phyloP scores from a whole-genome alignment of 495 filamentous ascomycete species.

The Xylaria telfairii region DNA sequence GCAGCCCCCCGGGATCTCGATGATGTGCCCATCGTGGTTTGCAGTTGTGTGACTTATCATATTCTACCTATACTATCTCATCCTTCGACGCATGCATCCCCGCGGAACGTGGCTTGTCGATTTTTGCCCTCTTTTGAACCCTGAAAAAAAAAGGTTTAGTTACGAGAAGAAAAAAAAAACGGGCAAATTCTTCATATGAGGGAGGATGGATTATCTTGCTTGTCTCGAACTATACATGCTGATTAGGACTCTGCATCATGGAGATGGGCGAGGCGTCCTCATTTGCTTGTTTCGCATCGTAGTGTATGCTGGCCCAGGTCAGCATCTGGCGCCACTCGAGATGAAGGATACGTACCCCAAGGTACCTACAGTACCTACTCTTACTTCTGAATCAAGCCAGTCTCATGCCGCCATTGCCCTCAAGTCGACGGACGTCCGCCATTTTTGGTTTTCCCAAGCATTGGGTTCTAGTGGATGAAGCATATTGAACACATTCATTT shows the following conservation, averaged over 20 bases:
- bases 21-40: background rate
- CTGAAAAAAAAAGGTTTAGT: background rate
- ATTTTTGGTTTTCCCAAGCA: background rate
- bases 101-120: background rate
- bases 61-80: background rate
- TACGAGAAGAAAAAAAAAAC: background rate
- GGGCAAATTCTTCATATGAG: background rate
- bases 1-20: background rate
- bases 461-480: background rate
- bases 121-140: background rate
- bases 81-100: background rate
- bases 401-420: background rate
- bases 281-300: background rate
- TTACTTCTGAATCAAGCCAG: background rate
- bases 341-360: background rate
- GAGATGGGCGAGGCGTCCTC: background rate
- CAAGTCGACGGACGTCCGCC: background rate
- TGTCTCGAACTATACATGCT: background rate
- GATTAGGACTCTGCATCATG: background rate
- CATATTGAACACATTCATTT: background rate
- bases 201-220: conserved; percentile 7
- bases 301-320: background rate
- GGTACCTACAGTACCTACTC: no score
- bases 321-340: conserved; percentile 11
- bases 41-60: conserved; percentile 7